These are phyloP conservation scores for Nyssa sinensis DNA, from an alignment of 148 eudicot species.

Conservation along the genomic window DNA sequence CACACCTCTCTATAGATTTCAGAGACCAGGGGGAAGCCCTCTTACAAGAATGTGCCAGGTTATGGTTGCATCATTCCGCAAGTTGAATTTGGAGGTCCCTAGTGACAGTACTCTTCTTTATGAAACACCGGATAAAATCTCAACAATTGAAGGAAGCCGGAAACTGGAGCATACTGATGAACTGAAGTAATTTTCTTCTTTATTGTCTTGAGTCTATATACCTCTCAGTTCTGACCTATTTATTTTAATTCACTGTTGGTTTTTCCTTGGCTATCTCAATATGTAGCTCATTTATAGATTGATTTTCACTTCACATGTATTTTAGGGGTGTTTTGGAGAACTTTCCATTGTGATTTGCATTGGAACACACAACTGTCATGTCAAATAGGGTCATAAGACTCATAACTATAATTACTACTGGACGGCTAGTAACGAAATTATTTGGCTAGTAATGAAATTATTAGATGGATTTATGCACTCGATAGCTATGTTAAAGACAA, in stretches of 20 bases:
- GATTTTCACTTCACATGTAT: neutral
- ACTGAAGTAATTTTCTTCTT: conserved; percentile 37
- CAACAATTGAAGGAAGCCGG: conserved; percentile 60
- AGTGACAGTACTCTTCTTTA: conserved; percentile 39
- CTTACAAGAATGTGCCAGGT: conserved; percentile 67
- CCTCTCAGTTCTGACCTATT: neutral
- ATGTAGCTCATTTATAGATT: neutral
- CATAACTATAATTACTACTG: neutral
- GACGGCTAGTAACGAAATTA: neutral
- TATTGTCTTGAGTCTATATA: neutral
- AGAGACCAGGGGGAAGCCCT: conserved; percentile 69
- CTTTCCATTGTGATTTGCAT: neutral
- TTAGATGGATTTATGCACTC: too few relatives aligned
- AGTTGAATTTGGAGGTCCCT: conserved; percentile 44
- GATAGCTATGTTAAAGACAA: too few relatives aligned
- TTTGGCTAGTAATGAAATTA: too few relatives aligned
- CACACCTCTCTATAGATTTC: conserved; percentile 57
- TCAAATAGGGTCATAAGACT: too few relatives aligned
- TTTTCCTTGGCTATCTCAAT: neutral
- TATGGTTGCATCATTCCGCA: conserved; percentile 50
- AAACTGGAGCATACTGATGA: conserved; percentile 65
- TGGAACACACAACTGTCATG: too few relatives aligned
- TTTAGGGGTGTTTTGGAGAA: neutral
- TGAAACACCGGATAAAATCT: conserved; percentile 47
- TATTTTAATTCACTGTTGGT: neutral